These are phyloP conservation scores for Flammula alnicola DNA, from an alignment of 1,284 basidiomycete genomes.

Conservation along the genomic window DNA sequence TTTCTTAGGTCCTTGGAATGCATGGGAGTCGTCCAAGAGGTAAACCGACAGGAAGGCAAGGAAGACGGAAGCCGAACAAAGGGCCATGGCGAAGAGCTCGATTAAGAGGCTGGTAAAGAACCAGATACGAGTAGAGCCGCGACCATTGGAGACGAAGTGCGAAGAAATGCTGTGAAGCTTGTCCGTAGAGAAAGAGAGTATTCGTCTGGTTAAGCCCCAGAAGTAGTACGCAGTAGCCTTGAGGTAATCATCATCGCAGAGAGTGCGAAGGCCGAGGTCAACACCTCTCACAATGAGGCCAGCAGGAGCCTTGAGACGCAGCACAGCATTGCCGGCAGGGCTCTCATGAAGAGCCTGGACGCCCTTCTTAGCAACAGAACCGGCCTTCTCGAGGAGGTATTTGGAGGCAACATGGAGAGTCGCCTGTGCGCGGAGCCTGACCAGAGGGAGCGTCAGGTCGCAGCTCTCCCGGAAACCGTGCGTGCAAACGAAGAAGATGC, in stretches of 20 bases:
- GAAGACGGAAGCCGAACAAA: neutral
- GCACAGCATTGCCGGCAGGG: neutral
- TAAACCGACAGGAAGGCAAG: conserved; percentile 1
- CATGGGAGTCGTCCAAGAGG: neutral
- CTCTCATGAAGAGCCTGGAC: no score
- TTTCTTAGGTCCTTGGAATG: no score
- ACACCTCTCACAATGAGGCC: neutral
- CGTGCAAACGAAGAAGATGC: conserved; percentile 7
- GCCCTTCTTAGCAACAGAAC: no score
- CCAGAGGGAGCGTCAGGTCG: conserved; percentile 11
- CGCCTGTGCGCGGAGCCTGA: conserved; percentile 2
- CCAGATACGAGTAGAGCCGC: neutral
- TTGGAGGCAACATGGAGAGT: conserved; percentile 4
- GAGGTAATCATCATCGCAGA: neutral
- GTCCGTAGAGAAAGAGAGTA: neutral
- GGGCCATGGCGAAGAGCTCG: neutral
- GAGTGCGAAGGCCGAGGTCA: neutral
- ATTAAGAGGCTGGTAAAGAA: neutral
- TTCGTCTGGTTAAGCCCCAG: neutral
- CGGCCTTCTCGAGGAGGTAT: conserved; percentile 6
- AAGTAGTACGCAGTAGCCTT: neutral
- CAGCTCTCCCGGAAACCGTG: conserved; percentile 8
- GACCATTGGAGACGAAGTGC: neutral
- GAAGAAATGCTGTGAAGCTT: neutral
- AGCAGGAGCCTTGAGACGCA: neutral